phyloP scores from a whole-genome alignment of 2,329 filamentous ascomycete species.

The Shiraia bambusicola region DNA sequence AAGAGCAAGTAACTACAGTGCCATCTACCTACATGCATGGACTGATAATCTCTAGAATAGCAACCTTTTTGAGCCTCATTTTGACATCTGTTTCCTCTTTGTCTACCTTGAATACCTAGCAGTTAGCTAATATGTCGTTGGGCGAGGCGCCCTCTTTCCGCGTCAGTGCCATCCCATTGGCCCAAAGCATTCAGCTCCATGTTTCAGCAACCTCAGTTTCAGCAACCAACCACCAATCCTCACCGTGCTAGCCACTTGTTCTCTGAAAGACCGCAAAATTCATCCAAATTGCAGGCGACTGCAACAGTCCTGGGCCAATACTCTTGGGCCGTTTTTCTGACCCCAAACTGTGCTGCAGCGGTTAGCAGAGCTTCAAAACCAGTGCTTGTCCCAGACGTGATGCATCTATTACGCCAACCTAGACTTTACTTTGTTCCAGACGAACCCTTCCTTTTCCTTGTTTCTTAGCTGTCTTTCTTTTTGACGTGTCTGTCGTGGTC shows the following conservation, averaged over 20 bases:
- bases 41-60: not conserved
- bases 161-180: slow-evolving; percentile 26
- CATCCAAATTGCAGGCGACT: slow-evolving; percentile 24
- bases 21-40: too few relatives aligned
- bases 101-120: too few relatives aligned
- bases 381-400: slow-evolving; percentile 26
- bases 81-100: slow-evolving; percentile 5
- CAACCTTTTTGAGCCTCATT: slow-evolving; percentile 13
- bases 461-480: slow-evolving; percentile 24
- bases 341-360: slow-evolving; percentile 43
- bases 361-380: slow-evolving; percentile 44
- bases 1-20: too few relatives aligned
- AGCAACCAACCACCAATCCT: slow-evolving; percentile 35
- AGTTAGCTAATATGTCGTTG: slow-evolving; percentile 11
- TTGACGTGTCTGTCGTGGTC: slow-evolving; percentile 24
- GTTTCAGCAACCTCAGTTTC: slow-evolving; percentile 27
- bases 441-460: slow-evolving; percentile 21
- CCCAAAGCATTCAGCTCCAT: slow-evolving; percentile 4
- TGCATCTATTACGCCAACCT: slow-evolving; percentile 26
- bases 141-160: slow-evolving; percentile 24
- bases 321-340: slow-evolving; percentile 26
- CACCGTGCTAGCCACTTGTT: slow-evolving; percentile 17
- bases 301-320: slow-evolving; percentile 38
- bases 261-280: slow-evolving; percentile 22
- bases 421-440: slow-evolving; percentile 30